phyloP scores from a whole-genome alignment of 2,329 filamentous ascomycete genomes.

The Penicillium sp. region DNA sequence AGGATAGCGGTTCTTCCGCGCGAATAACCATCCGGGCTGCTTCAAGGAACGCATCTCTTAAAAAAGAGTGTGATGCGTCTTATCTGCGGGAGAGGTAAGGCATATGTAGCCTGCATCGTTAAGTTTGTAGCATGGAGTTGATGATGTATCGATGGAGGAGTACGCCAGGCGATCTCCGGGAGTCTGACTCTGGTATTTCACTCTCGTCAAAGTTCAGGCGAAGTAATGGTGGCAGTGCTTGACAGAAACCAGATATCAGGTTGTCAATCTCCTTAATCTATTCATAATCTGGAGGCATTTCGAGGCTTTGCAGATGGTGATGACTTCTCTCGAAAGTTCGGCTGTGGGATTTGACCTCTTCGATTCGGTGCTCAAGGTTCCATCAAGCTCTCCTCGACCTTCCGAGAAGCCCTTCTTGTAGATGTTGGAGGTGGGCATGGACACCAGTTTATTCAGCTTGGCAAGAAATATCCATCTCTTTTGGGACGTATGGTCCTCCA shows the following conservation, averaged over 20 bases:
- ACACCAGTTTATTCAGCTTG: slow-evolving; percentile 41
- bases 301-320: slow-evolving; percentile 23
- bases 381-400: slow-evolving; percentile 2
- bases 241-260: slow-evolving; percentile 33
- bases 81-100: slow-evolving; percentile 36
- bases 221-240: slow-evolving; percentile 38
- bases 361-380: slow-evolving; percentile 11
- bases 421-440: slow-evolving; percentile 47
- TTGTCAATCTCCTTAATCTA: slow-evolving; percentile 37
- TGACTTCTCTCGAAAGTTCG: slow-evolving; percentile 26
- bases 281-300: slow-evolving; percentile 32
- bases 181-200: slow-evolving; percentile 9
- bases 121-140: slow-evolving; percentile 37
- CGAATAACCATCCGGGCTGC: slow-evolving; percentile 35
- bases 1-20: slow-evolving; percentile 24
- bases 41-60: slow-evolving; percentile 38
- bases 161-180: slow-evolving; percentile 18
- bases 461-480: slow-evolving; percentile 33
- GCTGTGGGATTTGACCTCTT: slow-evolving; percentile 22
- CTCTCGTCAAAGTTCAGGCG: slow-evolving; percentile 17
- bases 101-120: slow-evolving; percentile 42
- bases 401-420: slow-evolving; percentile 36
- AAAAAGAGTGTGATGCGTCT: slow-evolving; percentile 34
- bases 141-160: slow-evolving; percentile 38
- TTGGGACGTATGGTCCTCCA: slow-evolving; percentile 43